A percentile compares a stretch with the other conserved stretches of the same genome.
Evolutionary conservation across 2,329 filamentous ascomycete genomes (phyloP).

Genomic region (Ophiosphaerella herpotricha): DNA sequence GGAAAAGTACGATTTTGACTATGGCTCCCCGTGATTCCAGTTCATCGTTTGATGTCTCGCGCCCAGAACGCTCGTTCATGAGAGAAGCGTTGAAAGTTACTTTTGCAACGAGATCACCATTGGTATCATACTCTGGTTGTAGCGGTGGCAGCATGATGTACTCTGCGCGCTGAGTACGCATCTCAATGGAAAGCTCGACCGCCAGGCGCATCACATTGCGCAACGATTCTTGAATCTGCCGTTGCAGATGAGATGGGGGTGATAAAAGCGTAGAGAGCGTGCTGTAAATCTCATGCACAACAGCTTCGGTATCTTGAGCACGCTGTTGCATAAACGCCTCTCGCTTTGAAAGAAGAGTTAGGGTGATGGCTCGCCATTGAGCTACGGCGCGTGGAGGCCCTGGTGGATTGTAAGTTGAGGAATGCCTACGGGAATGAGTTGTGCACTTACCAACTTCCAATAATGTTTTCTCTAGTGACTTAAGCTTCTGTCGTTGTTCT

Average conservation of each 20-base stretch:
- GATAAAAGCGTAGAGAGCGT: slow-evolving; percentile 84
- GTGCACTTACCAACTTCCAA: slow-evolving; percentile 69
- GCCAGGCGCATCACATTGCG: slow-evolving; percentile 86
- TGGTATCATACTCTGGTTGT: slow-evolving; percentile 91
- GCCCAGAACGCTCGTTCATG: slow-evolving; percentile 89
- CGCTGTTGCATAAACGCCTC: slow-evolving; percentile 81
- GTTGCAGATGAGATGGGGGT: slow-evolving; percentile 78
- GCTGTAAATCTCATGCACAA: slow-evolving; percentile 88
- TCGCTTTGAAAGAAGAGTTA: slow-evolving; percentile 83
- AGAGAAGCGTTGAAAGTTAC: slow-evolving; percentile 89
- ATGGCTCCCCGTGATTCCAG: slow-evolving; percentile 76
- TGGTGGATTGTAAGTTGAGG: slow-evolving; percentile 18
- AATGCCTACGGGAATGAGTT: too few species aligned
- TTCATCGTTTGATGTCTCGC: slow-evolving; percentile 73
- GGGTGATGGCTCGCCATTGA: slow-evolving; percentile 93
- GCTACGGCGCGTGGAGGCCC: slow-evolving; percentile 84
- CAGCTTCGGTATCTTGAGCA: slow-evolving; percentile 88
- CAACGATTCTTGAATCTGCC: slow-evolving; percentile 80
- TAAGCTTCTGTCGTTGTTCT: slow-evolving; percentile 96
- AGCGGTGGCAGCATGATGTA: slow-evolving; percentile 98
- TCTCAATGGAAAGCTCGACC: slow-evolving; percentile 89
- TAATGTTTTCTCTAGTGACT: slow-evolving; percentile 89
- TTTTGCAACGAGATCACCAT: slow-evolving; percentile 85
- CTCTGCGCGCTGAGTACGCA: slow-evolving; percentile 95
- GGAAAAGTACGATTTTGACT: slow-evolving; percentile 92